Percentiles rank a stretch among this genome's conserved stretches.
Evolutionary conservation across 2,329 filamentous ascomycete genomes (phyloP).

Genomic region (Dothideomycetidae sp.): DNA sequence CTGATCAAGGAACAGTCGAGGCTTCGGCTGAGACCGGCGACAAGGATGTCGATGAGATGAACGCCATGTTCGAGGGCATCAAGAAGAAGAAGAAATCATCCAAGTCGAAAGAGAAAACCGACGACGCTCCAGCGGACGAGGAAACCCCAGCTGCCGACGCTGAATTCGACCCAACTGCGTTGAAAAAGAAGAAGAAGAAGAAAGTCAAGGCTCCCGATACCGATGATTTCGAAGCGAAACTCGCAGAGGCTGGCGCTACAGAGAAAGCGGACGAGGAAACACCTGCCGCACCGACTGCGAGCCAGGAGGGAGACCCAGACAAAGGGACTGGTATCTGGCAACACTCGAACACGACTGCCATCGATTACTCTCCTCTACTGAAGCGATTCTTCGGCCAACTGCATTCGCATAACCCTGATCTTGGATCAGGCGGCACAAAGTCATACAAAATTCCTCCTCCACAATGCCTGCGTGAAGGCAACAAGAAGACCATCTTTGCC

Average conservation of each 20-base stretch:
- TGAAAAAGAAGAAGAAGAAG: conserved; percentile 84
- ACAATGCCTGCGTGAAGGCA: conserved; percentile 97
- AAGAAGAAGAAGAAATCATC: conserved; percentile 60
- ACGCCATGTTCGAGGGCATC: conserved; percentile 47
- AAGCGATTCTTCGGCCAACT: conserved; percentile 89
- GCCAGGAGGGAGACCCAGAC: conserved; percentile 62
- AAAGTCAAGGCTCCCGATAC: conserved; percentile 42
- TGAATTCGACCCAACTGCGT: conserved; percentile 49
- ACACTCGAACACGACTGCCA: conserved; percentile 62
- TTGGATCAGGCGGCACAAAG: conserved; percentile 60
- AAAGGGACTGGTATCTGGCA: conserved; percentile 81
- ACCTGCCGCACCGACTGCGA: conserved; percentile 17
- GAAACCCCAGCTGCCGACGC: conserved; percentile 40
- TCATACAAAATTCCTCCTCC: conserved; percentile 99
- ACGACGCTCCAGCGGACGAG: conserved; percentile 24
- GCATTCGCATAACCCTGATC: conserved; percentile 90
- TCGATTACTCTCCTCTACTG: conserved; percentile 76
- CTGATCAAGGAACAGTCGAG: conserved; percentile 14
- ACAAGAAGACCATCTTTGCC: conserved; percentile 99
- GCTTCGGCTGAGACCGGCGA: conserved; percentile 30
- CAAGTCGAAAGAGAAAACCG: conserved; percentile 42
- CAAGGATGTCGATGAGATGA: conserved; percentile 30
- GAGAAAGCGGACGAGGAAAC: conserved; percentile 45
- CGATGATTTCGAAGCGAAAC: conserved; percentile 53
- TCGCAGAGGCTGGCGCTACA: conserved; percentile 43